Evolutionary conservation across 176 grass and related monocot genomes (phyloP).

Genomic region (Eragrostis curvula): DNA sequence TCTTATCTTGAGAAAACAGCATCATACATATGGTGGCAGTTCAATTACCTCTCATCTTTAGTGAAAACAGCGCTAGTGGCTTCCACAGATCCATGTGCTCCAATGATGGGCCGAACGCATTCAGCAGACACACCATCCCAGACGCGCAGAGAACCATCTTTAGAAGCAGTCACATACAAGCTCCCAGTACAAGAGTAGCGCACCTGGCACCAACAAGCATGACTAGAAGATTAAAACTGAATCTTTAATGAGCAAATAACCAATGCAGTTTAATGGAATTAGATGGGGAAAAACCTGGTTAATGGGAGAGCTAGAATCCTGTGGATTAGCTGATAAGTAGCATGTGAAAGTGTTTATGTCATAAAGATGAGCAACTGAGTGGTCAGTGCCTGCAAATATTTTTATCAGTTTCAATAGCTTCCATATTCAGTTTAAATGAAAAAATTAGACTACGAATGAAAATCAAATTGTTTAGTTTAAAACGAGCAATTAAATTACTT

Average conservation of each 20-base stretch:
- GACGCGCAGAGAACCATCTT: conserved; percentile 85
- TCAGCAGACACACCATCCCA: conserved; percentile 91
- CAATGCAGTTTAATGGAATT: conserved; percentile 12
- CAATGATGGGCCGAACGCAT: conserved; percentile 80
- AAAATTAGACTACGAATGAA: not conserved
- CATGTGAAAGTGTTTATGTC: conserved; percentile 98
- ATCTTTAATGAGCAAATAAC: conserved; percentile 16
- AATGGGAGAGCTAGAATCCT: conserved; percentile 77
- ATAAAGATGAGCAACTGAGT: conserved; percentile 90
- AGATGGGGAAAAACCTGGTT: conserved; percentile 65
- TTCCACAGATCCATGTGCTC: conserved; percentile 81
- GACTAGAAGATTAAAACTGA: conserved; percentile 19
- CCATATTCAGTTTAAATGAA: conserved; percentile 20
- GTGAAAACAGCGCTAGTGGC: conserved; percentile 89
- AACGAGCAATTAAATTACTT: not conserved
- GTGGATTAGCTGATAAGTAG: conserved; percentile 75
- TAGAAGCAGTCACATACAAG: conserved; percentile 90
- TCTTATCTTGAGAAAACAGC: not conserved
- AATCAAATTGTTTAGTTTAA: not conserved
- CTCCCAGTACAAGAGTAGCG: conserved; percentile 80
- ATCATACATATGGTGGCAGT: not conserved
- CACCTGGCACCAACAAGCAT: conserved; percentile 57
- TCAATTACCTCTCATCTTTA: conserved; percentile 80
- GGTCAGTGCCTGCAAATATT: conserved; percentile 85
- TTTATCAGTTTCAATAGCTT: conserved; percentile 19